Percentiles rank a stretch among this genome's conserved stretches.
Conservation (phyloP, 2,329 filamentous ascomycete species). For the Colletotrichum sidae region DNA sequence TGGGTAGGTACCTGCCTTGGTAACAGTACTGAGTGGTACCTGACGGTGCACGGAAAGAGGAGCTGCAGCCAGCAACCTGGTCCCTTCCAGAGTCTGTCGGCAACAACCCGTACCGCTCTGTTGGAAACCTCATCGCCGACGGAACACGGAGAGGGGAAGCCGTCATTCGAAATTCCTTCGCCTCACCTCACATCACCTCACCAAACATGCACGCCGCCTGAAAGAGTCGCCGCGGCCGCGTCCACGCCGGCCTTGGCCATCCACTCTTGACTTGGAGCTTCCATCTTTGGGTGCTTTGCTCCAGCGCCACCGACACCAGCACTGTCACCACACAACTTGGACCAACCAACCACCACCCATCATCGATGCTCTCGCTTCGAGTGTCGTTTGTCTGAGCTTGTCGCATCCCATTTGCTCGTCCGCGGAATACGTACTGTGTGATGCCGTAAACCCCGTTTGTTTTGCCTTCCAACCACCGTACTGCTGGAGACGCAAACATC, state of each 20-base stretch:
- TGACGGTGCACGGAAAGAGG: no score
- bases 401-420: conserved; percentile 17
- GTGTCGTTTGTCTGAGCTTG: conserved; percentile 16
- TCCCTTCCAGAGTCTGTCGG: conserved; percentile 14
- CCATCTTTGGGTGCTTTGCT: conserved; percentile 10
- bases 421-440: no score
- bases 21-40: no score
- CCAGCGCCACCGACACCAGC: conserved; percentile 15
- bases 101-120: conserved; percentile 24
- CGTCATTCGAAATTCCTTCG: background rate
- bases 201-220: background rate
- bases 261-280: conserved; percentile 13
- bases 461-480: conserved; percentile 4
- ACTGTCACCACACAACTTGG: no score
- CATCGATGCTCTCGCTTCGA: conserved; percentile 4
- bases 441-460: conserved; percentile 5
- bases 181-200: background rate
- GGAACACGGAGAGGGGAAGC: conserved; percentile 22
- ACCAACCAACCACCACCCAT: conserved; percentile 19
- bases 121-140: conserved; percentile 19
- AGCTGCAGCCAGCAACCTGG: conserved; percentile 6
- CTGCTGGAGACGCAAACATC: conserved; percentile 4
- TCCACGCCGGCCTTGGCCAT: conserved; percentile 4
- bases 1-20: no score
- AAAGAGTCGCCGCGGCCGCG: background rate